A percentile compares a stretch with the other conserved stretches of the same genome.
Conservation (phyloP, 2,329 filamentous ascomycete genomes). For the Curvularia verruculosa region DNA sequence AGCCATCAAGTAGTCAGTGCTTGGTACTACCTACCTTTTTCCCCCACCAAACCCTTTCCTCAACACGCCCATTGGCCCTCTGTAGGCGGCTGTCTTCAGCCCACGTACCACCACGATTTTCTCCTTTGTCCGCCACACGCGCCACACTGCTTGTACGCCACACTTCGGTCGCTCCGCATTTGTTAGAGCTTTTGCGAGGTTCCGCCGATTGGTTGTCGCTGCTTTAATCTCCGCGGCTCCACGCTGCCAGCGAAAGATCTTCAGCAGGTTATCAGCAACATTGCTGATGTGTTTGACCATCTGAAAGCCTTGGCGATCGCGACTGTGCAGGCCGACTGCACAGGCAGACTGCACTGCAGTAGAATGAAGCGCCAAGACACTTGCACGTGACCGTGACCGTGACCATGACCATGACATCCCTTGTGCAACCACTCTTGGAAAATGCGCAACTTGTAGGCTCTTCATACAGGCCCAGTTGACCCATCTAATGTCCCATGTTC, state of each 20-base stretch:
- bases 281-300: too few species aligned
- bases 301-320: background rate
- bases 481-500: background rate
- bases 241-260: background rate
- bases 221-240: background rate
- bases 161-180: background rate
- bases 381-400: background rate
- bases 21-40: too few species aligned
- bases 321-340: background rate
- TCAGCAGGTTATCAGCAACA: background rate
- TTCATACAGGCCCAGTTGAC: too few species aligned
- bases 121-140: background rate
- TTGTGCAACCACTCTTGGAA: too few species aligned
- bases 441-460: too few species aligned
- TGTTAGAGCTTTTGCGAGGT: background rate
- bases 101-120: background rate
- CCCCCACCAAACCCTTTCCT: background rate
- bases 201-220: background rate
- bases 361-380: background rate
- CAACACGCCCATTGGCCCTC: background rate
- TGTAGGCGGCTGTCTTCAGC: background rate
- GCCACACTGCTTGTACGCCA: background rate
- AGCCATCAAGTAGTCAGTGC: background rate
- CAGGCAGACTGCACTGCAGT: background rate
- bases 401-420: too few species aligned